These are phyloP conservation scores for Nematocida sp. DNA, from an alignment of 371 early-diverging fungal species.

Conservation along the genomic window DNA sequence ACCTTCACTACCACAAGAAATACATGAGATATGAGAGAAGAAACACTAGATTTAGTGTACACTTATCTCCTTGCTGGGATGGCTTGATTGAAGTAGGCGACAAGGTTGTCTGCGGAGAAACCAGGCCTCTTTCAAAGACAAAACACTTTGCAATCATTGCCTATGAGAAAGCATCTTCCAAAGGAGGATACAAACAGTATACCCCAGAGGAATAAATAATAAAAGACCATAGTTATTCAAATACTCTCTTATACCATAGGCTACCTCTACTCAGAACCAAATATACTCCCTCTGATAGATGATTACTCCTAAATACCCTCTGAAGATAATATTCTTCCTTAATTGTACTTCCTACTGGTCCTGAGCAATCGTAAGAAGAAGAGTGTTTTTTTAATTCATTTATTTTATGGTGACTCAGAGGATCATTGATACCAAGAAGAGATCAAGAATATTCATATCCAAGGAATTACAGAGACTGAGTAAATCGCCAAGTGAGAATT, in stretches of 20 bases:
- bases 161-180: conserved; percentile 25
- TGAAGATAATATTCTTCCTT: too few relatives aligned
- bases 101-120: conserved; percentile 78
- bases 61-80: conserved; percentile 91
- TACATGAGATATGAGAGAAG: conserved; percentile 99
- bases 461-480: conserved; percentile 62
- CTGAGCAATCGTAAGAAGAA: too few relatives aligned
- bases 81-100: conserved; percentile 80
- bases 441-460: conserved; percentile 58
- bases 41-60: conserved; percentile 96
- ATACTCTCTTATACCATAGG: too few relatives aligned
- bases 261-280: too few relatives aligned
- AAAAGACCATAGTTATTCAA: background rate
- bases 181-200: conserved; percentile 39
- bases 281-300: too few relatives aligned
- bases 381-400: conserved; percentile 41
- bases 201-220: background rate
- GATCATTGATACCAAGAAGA: too few relatives aligned
- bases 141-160: conserved; percentile 62
- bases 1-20: conserved; percentile 97
- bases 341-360: too few relatives aligned
- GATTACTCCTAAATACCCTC: too few relatives aligned
- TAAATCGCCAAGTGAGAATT: conserved; percentile 58
- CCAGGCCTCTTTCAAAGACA: conserved; percentile 64
- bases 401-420: conserved; percentile 9